Percentiles rank a stretch among this genome's conserved stretches.
These are phyloP conservation scores for Fusarium sp. DNA, from an alignment of 2,329 filamentous ascomycete genomes.

Conservation along the genomic window DNA sequence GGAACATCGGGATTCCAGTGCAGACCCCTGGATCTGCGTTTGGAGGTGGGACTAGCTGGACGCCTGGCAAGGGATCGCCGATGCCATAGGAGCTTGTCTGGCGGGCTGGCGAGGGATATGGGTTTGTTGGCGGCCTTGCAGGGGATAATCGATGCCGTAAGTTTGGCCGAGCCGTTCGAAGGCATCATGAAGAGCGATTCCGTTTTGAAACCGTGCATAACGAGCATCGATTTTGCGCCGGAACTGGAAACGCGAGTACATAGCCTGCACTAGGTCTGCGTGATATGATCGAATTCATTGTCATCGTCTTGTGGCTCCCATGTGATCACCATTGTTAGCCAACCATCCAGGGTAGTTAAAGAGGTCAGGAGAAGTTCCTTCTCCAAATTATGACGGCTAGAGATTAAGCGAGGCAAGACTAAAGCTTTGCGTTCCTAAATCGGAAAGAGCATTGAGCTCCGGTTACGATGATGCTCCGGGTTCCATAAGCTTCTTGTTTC, in stretches of 20 bases:
- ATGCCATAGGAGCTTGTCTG: conserved; percentile 44
- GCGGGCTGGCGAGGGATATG: background rate
- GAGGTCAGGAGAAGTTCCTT: conserved; percentile 2
- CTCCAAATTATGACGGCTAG: background rate
- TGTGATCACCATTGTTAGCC: background rate
- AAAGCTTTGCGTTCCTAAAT: background rate
- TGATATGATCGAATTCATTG: no score
- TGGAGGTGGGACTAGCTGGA: conserved; percentile 60
- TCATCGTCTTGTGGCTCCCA: no score
- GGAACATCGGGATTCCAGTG: conserved; percentile 54
- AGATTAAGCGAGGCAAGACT: no score
- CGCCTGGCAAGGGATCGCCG: conserved; percentile 63
- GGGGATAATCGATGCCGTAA: no score
- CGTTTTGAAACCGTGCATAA: no score
- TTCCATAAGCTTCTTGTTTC: conserved; percentile 8
- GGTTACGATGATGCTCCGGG: background rate
- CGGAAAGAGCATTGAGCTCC: background rate
- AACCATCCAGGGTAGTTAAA: background rate
- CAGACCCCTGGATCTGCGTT: conserved; percentile 57
- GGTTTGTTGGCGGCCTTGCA: background rate
- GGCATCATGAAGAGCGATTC: no score
- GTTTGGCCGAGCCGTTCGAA: no score
- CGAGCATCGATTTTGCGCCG: no score
- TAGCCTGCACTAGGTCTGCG: no score
- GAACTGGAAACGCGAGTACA: no score